Evolutionary conservation across 805 yeast species (phyloP), one percentile per base, ranked within the genome.

Genomic region (Candida khao-thaluensis): DNA sequence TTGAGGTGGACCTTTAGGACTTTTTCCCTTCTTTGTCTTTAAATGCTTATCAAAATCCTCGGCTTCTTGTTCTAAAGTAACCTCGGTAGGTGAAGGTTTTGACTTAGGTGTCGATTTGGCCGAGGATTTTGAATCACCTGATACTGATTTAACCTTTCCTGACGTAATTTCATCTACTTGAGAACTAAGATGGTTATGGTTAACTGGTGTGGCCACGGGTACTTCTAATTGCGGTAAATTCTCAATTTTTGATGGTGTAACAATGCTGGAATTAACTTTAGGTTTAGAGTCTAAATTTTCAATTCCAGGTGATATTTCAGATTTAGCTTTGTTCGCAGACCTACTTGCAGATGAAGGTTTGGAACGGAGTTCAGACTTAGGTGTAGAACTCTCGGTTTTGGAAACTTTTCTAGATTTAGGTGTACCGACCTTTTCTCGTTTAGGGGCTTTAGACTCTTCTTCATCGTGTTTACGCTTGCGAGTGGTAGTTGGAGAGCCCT

Each of bases 41-140:
- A 55, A 47, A 18, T 42, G 45, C 14, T 45, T 38, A 41, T 62
- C 63, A 41, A 60, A 62, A 37, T 53, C 48, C 3, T 36, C 40
- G 7, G 44, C 48, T 32, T 61, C 65, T 23, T 59, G 61, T 16
- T 53, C 50, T 7, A 54, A 36, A 2, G 55, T 41, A 10, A 17
- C 38, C 23, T 29, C 23, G 32, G 22, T 7, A 7, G 8, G 8
- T 7, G 32, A 10, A 29, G 32, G n/a, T n/a, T n/a, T 29, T 5
- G 17, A 5, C 17, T 29, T 16, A 7, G 17, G 7, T 5, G 32
- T 9, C 4, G 7, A 5, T n/a, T n/a, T n/a, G n/a, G n/a, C n/a
- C n/a, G n/a, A n/a, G n/a, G n/a, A n/a, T n/a, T n/a, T n/a, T n/a
- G n/a, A n/a, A n/a, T n/a, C n/a, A n/a, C n/a, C n/a, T n/a, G n/a